A percentile compares a stretch with the other conserved stretches of the same genome.
Evolutionary conservation across 306 rosid species (phyloP).

Genomic region (Pachyrhizus erosus): DNA sequence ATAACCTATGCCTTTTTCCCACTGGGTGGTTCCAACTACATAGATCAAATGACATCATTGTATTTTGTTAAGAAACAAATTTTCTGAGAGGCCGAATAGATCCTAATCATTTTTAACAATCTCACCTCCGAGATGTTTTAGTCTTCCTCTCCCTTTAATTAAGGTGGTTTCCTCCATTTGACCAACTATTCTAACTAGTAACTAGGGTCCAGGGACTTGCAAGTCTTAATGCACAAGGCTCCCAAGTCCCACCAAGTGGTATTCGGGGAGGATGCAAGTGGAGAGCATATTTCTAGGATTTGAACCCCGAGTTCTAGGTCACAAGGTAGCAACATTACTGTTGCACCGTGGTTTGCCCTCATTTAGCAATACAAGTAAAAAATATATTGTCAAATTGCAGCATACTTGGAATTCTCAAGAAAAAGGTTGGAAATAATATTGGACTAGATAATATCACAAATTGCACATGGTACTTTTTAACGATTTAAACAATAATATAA

Average conservation of each 20-base stretch:
- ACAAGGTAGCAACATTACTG: not conserved
- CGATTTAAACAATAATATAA: no score
- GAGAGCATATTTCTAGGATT: no score
- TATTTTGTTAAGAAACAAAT: not conserved
- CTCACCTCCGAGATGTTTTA: not conserved
- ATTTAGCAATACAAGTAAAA: not conserved
- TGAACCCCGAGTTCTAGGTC: no score
- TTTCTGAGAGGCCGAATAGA: slow-evolving; percentile 1
- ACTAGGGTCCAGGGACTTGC: not conserved
- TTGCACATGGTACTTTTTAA: no score
- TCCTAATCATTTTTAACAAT: slow-evolving; percentile 5
- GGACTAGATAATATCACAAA: no score
- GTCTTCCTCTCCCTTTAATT: slow-evolving; percentile 12
- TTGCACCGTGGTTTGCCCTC: not conserved
- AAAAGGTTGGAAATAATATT: no score
- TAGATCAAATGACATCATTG: not conserved
- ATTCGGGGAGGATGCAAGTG: not conserved
- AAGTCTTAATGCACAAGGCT: not conserved
- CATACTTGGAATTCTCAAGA: no score
- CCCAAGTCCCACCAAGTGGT: not conserved
- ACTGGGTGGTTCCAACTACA: not conserved
- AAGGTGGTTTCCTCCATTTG: not conserved
- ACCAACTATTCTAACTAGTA: no score
- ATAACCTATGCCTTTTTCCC: not conserved
- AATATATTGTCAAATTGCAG: not conserved